Percentiles rank a stretch among this genome's conserved stretches.
phyloP scores from a whole-genome alignment of 306 rosid species.

The Vachellia pachyceras region DNA sequence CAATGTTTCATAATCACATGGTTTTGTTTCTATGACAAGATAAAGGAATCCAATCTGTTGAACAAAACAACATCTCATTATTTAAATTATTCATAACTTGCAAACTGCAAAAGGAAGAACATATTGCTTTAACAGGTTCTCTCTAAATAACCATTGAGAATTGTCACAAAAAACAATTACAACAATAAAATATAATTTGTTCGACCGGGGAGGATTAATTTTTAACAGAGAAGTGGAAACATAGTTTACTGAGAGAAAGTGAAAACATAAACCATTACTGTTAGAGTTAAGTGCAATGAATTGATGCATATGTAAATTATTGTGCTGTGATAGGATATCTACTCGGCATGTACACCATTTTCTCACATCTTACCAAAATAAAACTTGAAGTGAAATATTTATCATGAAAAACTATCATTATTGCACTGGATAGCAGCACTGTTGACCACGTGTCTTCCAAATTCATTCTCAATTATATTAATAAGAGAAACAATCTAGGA shows the following conservation, averaged over 20 bases:
- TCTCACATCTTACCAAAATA: neutral
- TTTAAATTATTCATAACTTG: constrained; percentile 15
- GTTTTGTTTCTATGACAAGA: constrained; percentile 10
- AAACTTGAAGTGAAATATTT: constrained; percentile 31
- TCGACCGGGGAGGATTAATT: neutral
- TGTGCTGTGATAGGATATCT: neutral
- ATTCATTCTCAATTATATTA: constrained; percentile 18
- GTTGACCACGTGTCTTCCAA: constrained; percentile 33
- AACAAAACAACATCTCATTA: constrained; percentile 36
- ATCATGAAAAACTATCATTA: constrained; percentile 1
- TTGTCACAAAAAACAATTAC: constrained; percentile 9
- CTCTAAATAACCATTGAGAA: constrained; percentile 18
- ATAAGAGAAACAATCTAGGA: constrained; percentile 13
- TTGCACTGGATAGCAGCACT: constrained; percentile 13
- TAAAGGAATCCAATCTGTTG: constrained; percentile 28
- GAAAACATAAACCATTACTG: constrained; percentile 1
- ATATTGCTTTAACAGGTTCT: constrained; percentile 3
- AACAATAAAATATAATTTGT: constrained; percentile 27
- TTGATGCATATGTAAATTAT: constrained; percentile 16
- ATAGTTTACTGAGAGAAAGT: neutral
- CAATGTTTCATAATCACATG: constrained; percentile 12
- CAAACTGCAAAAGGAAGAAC: constrained; percentile 12
- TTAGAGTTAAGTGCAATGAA: constrained; percentile 24
- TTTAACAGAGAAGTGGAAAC: constrained; percentile 30
- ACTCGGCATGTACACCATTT: constrained; percentile 14